phyloP scores from a whole-genome alignment of 164 flowering plant genomes.

The Echeveria elegans region DNA sequence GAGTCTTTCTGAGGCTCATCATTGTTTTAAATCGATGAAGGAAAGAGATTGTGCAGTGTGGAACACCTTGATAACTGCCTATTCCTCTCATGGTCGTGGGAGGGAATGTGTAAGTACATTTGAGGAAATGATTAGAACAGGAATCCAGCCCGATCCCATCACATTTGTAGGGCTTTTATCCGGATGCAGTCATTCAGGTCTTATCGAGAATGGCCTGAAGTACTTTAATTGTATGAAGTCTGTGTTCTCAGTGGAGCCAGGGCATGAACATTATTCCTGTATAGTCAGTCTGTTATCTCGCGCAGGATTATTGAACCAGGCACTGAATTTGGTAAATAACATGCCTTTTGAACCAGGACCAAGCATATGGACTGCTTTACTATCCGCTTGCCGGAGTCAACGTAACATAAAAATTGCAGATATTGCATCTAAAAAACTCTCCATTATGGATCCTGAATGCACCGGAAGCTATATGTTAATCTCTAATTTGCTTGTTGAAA shows the following conservation, averaged over 20 bases:
- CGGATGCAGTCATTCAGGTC: conserved; percentile 53
- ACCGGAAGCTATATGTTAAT: conserved; percentile 44
- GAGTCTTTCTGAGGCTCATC: conserved; percentile 28
- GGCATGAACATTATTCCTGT: conserved; percentile 46
- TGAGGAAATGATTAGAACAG: conserved; percentile 35
- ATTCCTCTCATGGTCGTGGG: conserved; percentile 52
- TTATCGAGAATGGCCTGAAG: conserved; percentile 33
- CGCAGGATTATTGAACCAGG: conserved; percentile 34
- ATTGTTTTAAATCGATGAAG: conserved; percentile 25
- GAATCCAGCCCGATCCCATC: conserved; percentile 37
- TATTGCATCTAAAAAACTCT: conserved; percentile 38
- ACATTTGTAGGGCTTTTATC: conserved; percentile 45
- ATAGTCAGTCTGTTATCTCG: conserved; percentile 47
- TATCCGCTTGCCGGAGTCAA: conserved; percentile 42
- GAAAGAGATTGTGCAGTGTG: conserved; percentile 30
- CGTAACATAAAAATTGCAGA: conserved; percentile 41
- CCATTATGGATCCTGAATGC: conserved; percentile 48
- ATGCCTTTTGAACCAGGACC: conserved; percentile 37
- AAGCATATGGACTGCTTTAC: conserved; percentile 54
- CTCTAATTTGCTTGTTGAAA: conserved; percentile 47
- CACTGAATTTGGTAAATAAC: conserved; percentile 24
- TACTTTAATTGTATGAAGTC: conserved; percentile 34
- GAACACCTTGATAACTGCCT: conserved; percentile 52
- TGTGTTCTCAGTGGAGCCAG: conserved; percentile 25
- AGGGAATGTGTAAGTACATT: conserved; percentile 26